These are phyloP conservation scores for Ceriops decandra DNA, from an alignment of 345 rosid genomes.

Conservation along the genomic window DNA sequence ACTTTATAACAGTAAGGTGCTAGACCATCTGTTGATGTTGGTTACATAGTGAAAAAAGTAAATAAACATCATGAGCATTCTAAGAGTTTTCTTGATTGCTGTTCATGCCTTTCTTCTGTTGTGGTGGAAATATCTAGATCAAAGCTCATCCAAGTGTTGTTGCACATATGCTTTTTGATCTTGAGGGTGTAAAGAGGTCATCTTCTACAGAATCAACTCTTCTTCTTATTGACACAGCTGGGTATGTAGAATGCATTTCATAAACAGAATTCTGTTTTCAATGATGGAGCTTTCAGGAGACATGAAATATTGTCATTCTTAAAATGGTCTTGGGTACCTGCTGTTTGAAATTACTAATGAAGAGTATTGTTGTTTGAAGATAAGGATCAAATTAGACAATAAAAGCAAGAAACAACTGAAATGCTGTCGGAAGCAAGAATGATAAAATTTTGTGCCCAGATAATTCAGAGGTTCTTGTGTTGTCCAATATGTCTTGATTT, in stretches of 20 bases:
- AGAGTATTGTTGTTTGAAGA: conserved; percentile 1
- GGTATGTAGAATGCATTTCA: conserved; percentile 36
- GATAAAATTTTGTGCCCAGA: neutral
- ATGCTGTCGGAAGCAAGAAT: conserved; percentile 1
- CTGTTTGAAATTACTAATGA: conserved; percentile 3
- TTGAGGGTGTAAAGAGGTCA: conserved; percentile 59
- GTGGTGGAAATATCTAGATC: conserved; percentile 37
- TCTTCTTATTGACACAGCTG: conserved; percentile 77
- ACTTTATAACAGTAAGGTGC: conserved; percentile 76
- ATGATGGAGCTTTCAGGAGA: neutral
- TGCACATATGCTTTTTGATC: conserved; percentile 77
- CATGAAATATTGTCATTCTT: conserved; percentile 2
- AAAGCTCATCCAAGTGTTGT: conserved; percentile 85
- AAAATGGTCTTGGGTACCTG: neutral
- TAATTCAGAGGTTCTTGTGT: neutral
- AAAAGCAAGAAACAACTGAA: neutral
- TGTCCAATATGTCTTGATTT: neutral
- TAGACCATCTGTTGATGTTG: conserved; percentile 9
- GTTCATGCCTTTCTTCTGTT: neutral
- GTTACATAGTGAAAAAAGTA: conserved; percentile 10
- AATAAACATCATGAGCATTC: neutral
- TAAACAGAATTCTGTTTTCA: neutral
- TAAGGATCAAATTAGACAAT: conserved; percentile 5
- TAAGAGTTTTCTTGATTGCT: neutral
- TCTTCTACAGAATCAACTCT: conserved; percentile 81